Evolutionary conservation across 83 land plant genomes (phyloP).

Genomic region (Larix sibirica): DNA sequence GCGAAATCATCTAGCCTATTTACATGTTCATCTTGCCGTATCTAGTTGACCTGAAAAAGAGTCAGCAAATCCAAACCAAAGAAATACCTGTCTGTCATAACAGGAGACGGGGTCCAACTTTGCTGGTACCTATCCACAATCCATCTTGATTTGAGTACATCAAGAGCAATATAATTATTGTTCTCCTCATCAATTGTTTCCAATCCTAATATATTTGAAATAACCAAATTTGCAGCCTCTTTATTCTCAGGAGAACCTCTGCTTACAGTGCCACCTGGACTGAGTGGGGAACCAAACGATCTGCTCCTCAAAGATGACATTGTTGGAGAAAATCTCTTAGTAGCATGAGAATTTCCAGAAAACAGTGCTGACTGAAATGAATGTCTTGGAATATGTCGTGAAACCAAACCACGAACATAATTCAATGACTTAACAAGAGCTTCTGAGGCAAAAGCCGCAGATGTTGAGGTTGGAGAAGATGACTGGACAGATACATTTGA

Average conservation of each 20-base stretch:
- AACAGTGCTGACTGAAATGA: constrained; percentile 68
- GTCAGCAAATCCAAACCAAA: neutral
- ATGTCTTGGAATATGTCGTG: constrained; percentile 71
- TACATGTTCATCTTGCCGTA: neutral
- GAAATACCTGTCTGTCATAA: constrained; percentile 70
- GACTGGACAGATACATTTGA: constrained; percentile 28
- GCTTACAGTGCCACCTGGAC: constrained; percentile 33
- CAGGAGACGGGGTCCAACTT: constrained; percentile 51
- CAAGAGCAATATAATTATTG: constrained; percentile 54
- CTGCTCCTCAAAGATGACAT: constrained; percentile 72
- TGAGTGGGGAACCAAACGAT: constrained; percentile 59
- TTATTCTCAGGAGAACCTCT: constrained; percentile 60
- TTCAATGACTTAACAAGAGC: constrained; percentile 88
- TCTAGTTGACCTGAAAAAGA: neutral
- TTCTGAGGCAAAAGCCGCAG: constrained; percentile 76
- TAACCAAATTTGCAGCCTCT: constrained; percentile 43
- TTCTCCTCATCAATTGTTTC: constrained; percentile 51
- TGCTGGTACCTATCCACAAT: constrained; percentile 46
- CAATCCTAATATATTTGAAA: constrained; percentile 29
- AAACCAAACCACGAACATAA: constrained; percentile 89
- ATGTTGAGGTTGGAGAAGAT: constrained; percentile 42
- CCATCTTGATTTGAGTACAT: constrained; percentile 94
- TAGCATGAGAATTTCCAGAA: constrained; percentile 48
- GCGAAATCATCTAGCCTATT: neutral
- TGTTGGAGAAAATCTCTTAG: constrained; percentile 60